phyloP scores from a whole-genome alignment of 2,329 filamentous ascomycete genomes.

The Neopestalotiopsis rosae region DNA sequence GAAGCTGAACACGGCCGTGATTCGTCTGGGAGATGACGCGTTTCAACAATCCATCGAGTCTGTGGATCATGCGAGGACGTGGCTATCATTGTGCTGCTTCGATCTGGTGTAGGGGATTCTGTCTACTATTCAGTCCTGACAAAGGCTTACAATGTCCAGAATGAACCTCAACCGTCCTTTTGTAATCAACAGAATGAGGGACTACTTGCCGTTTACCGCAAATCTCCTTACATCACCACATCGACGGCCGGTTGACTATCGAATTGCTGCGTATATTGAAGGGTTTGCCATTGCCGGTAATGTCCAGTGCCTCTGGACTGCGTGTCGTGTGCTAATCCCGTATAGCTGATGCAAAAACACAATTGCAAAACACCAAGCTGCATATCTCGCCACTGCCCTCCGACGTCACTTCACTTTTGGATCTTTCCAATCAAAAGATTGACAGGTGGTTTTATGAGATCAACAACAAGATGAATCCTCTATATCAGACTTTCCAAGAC shows the following conservation, averaged over 20 bases:
- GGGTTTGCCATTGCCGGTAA: constrained; percentile 10
- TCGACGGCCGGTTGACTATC: constrained; percentile 6
- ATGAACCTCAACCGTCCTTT: constrained; percentile 14
- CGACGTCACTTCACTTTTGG: not conserved
- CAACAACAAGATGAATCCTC: constrained; percentile 15
- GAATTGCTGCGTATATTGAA: constrained; percentile 7
- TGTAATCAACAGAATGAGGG: constrained; percentile 14
- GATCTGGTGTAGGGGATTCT: not conserved
- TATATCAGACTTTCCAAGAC: constrained; percentile 13
- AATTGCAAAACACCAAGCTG: constrained; percentile 11
- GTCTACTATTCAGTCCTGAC: not conserved
- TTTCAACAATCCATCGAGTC: not conserved
- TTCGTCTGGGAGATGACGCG: constrained; percentile 4
- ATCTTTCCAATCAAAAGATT: not conserved
- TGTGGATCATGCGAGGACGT: constrained; percentile 10
- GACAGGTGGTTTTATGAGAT: constrained; percentile 16
- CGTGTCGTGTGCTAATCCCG: not conserved
- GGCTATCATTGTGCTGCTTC: constrained; percentile 6
- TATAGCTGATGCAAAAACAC: constrained; percentile 5
- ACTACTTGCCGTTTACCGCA: constrained; percentile 1
- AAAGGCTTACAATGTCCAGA: not conserved
- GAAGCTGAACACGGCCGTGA: constrained; percentile 7
- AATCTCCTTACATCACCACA: constrained; percentile 4
- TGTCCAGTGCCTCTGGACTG: not conserved
- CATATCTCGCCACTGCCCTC: constrained; percentile 5